Conservation (phyloP, 805 yeast species). For the Wickerhamomyces rabaulensis region DNA sequence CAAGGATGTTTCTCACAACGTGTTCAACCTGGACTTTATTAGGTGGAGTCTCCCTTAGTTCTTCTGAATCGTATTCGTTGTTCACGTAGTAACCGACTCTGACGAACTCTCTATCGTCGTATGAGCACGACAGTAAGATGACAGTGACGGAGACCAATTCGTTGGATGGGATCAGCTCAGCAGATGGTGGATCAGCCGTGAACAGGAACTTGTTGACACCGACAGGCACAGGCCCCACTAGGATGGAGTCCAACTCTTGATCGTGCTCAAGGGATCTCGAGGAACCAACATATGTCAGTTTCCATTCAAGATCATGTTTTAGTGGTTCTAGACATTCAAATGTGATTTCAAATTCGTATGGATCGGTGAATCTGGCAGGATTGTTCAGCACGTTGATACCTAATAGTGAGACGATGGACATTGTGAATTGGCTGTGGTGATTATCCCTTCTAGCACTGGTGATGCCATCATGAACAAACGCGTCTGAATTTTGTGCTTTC, state of each 20-base stretch:
- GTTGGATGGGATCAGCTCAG: conserved; percentile 92
- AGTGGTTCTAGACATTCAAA: conserved; percentile 94
- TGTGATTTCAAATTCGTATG: conserved; percentile 95
- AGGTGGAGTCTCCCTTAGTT: conserved; percentile 90
- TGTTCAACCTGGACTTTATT: conserved; percentile 89
- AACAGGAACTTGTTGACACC: conserved; percentile 92
- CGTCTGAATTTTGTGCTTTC: background rate
- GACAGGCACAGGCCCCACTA: conserved; percentile 99
- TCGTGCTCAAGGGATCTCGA: conserved; percentile 93
- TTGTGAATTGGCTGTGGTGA: conserved; percentile 22
- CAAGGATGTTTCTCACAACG: conserved; percentile 88
- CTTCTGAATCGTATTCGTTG: conserved; percentile 93
- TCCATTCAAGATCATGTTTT: conserved; percentile 88
- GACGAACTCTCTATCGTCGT: conserved; percentile 90
- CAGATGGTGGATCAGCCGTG: conserved; percentile 94
- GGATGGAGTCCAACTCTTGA: conserved; percentile 89
- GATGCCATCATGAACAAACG: background rate
- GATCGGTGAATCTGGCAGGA: conserved; percentile 90
- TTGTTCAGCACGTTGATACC: conserved; percentile 91
- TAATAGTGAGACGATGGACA: conserved; percentile 90
- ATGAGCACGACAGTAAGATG: conserved; percentile 85
- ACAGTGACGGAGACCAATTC: conserved; percentile 96
- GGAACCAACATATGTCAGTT: conserved; percentile 93
- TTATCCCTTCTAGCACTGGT: background rate
- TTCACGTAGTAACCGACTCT: conserved; percentile 97